phyloP scores from a whole-genome alignment of 192 early-diverging fungal species.

The Backusella circina region DNA sequence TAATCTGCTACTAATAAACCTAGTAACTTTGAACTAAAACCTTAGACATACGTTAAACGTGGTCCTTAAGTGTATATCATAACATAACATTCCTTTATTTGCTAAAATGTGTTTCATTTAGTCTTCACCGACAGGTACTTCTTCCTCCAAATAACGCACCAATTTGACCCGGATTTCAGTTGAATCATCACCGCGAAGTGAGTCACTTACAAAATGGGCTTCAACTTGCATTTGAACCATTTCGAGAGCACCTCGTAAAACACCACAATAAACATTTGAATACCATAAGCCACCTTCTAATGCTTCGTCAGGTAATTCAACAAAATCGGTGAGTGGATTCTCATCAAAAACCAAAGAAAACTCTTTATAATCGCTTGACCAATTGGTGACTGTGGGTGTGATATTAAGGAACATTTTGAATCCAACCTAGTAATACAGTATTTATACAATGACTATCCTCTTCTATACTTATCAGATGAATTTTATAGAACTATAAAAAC shows the following conservation, averaged over 20 bases:
- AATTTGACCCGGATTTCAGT: constrained; percentile 94
- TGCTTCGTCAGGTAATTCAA: constrained; percentile 87
- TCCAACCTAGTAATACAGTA: constrained; percentile 59
- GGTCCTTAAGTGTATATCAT: too few relatives aligned
- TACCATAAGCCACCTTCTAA: constrained; percentile 85
- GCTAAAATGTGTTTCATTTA: constrained; percentile 27
- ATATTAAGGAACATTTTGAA: constrained; percentile 97
- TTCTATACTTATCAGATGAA: neutral
- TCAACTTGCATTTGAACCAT: constrained; percentile 97
- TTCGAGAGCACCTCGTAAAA: constrained; percentile 91
- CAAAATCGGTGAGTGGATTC: constrained; percentile 96
- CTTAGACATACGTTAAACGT: too few relatives aligned
- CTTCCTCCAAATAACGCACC: constrained; percentile 88
- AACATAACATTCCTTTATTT: neutral
- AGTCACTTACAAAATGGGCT: constrained; percentile 77
- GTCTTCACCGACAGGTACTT: constrained; percentile 90
- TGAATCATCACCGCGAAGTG: constrained; percentile 79
- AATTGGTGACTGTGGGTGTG: constrained; percentile 76
- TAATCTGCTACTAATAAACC: too few relatives aligned
- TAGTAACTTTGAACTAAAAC: too few relatives aligned
- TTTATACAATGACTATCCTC: neutral
- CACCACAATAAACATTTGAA: constrained; percentile 93
- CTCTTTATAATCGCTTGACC: constrained; percentile 80
- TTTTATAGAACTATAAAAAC: constrained; percentile 31
- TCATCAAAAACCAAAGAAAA: constrained; percentile 95